Conservation (phyloP, 73 alveolate genomes). For the Paramecium bursaria region DNA sequence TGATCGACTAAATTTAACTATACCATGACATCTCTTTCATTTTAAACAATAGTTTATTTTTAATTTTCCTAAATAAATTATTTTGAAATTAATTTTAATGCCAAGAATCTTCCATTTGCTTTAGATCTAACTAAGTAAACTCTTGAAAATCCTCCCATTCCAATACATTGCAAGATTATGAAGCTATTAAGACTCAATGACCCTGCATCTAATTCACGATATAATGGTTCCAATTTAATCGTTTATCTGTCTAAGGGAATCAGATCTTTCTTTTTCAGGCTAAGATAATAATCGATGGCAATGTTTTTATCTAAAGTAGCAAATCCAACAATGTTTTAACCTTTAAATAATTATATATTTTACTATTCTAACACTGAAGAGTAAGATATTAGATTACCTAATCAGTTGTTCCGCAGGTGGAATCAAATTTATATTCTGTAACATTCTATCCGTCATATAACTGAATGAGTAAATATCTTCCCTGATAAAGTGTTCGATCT, state of each 20-base stretch:
- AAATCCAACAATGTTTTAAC: constrained; percentile 48
- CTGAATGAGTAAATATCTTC: neutral
- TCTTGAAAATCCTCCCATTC: constrained; percentile 57
- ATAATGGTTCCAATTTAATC: constrained; percentile 18
- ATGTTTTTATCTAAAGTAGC: constrained; percentile 5
- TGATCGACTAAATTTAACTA: constrained; percentile 48
- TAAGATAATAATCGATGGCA: constrained; percentile 11
- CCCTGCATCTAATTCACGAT: neutral
- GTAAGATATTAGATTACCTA: constrained; percentile 1
- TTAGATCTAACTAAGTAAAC: constrained; percentile 58
- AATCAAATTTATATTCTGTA: constrained; percentile 6
- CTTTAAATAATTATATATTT: neutral
- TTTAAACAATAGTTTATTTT: constrained; percentile 38
- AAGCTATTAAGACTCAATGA: constrained; percentile 14
- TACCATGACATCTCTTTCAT: constrained; percentile 62
- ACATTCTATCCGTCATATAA: constrained; percentile 4
- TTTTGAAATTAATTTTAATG: constrained; percentile 49
- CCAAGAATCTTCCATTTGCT: constrained; percentile 49
- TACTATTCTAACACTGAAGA: neutral
- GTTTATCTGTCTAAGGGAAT: constrained; percentile 31
- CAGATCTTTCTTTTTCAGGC: constrained; percentile 22
- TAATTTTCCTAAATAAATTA: constrained; percentile 31
- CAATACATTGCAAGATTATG: constrained; percentile 3
- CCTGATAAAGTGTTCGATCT: neutral
- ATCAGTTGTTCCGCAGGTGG: constrained; percentile 2